phyloP scores from a whole-genome alignment of 1,284 basidiomycete species.

The Naganishia albida region DNA sequence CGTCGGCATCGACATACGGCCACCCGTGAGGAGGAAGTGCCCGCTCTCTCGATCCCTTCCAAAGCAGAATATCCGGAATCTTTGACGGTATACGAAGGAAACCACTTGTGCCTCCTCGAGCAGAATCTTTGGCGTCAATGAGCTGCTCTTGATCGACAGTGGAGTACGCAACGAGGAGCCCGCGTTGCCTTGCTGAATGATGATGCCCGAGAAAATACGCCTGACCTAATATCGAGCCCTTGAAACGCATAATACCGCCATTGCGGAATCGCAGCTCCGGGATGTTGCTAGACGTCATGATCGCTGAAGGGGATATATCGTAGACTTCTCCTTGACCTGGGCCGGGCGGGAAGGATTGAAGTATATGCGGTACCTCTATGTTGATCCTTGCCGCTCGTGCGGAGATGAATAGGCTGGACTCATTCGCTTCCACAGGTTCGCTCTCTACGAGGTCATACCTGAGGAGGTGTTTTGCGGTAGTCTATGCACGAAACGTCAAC shows the following conservation, averaged over 20 bases:
- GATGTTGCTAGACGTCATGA: slow-evolving; percentile 63
- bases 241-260: slow-evolving; percentile 19
- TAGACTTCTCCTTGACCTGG: slow-evolving; percentile 75
- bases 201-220: slow-evolving; percentile 61
- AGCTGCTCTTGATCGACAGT: too few species aligned
- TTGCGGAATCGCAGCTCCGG: slow-evolving; percentile 43
- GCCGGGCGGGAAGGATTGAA: slow-evolving; percentile 58
- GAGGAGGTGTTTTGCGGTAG: slow-evolving; percentile 73
- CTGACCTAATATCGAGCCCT: slow-evolving; percentile 48
- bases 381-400: slow-evolving; percentile 44
- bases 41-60: slow-evolving; percentile 2
- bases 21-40: slow-evolving; percentile 41
- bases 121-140: not conserved
- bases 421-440: slow-evolving; percentile 50
- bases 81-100: slow-evolving; percentile 11
- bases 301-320: slow-evolving; percentile 63
- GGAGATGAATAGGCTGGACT: slow-evolving; percentile 35
- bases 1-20: slow-evolving; percentile 36
- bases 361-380: slow-evolving; percentile 42
- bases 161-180: slow-evolving; percentile 47
- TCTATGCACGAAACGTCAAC: slow-evolving; percentile 55
- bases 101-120: not conserved
- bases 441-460: slow-evolving; percentile 69
- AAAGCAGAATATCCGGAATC: slow-evolving; percentile 8
- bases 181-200: slow-evolving; percentile 32